Conservation (phyloP, 176 grass and related monocot species). For the Thalia dealbata region DNA sequence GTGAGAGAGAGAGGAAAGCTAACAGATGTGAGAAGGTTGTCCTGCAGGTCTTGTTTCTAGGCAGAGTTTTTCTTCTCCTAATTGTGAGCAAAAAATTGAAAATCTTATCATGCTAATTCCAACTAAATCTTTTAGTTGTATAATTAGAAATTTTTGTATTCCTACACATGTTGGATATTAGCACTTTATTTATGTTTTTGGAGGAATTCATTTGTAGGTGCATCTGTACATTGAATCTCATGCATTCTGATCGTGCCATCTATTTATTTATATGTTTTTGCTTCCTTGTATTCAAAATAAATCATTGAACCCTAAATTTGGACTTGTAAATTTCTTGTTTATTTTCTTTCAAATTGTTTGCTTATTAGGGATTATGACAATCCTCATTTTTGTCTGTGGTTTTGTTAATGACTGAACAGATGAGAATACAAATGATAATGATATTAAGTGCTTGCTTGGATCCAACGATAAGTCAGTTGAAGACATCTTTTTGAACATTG, state of each 20-base stretch:
- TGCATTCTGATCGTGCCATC: not conserved
- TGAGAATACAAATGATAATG: constrained; percentile 55
- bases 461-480: constrained; percentile 47
- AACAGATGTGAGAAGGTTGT: too few relatives aligned
- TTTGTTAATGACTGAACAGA: constrained; percentile 26
- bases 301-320: not conserved
- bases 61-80: too few relatives aligned
- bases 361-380: not conserved
- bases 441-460: constrained; percentile 70
- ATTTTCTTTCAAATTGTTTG: not conserved
- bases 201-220: not conserved
- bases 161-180: too few relatives aligned
- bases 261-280: not conserved
- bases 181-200: too few relatives aligned
- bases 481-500: constrained; percentile 74
- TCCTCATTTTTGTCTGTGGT: not conserved
- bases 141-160: too few relatives aligned
- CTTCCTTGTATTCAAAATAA: not conserved
- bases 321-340: not conserved
- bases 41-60: too few relatives aligned
- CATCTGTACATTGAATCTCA: not conserved
- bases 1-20: too few relatives aligned
- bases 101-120: too few relatives aligned
- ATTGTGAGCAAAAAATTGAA: too few relatives aligned
- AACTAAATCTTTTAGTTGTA: too few relatives aligned